Conservation (phyloP, 352 stramenopile species). For the Phytopythium sindhum region DNA sequence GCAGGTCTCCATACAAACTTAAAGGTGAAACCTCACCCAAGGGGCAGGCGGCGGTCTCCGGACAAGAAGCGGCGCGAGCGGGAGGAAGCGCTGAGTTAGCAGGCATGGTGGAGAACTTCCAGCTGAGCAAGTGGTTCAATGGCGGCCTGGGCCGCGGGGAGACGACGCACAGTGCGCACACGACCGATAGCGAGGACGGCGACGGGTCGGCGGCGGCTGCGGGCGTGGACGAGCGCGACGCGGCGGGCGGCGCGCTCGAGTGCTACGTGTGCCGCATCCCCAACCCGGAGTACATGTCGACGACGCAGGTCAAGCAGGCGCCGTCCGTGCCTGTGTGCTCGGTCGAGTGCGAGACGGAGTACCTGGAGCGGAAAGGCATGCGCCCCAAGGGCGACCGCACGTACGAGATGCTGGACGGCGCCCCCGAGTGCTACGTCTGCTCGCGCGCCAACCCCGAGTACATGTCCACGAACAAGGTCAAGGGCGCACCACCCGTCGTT, state of each 20-base stretch:
- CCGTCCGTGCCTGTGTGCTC: conserved; percentile 60
- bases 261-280: conserved; percentile 60
- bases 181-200: conserved; percentile 38
- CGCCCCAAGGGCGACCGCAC: conserved; percentile 21
- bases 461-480: conserved; percentile 54
- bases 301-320: conserved; percentile 48
- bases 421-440: conserved; percentile 60
- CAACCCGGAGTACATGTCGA: conserved; percentile 66
- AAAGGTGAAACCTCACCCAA: conserved; percentile 14
- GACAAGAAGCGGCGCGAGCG: background rate
- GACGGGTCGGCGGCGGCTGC: conserved; percentile 15
- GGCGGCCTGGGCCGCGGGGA: conserved; percentile 12
- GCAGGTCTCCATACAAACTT: background rate
- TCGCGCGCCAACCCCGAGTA: conserved; percentile 55
- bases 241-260: conserved; percentile 24
- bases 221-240: conserved; percentile 16
- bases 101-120: conserved; percentile 54
- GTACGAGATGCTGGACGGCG: conserved; percentile 5
- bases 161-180: conserved; percentile 22
- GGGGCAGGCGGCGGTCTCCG: conserved; percentile 6
- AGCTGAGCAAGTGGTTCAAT: conserved; percentile 86
- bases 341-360: conserved; percentile 47
- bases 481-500: conserved; percentile 42
- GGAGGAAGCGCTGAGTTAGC: conserved; percentile 11
- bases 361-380: conserved; percentile 53